These are phyloP conservation scores for Hortaea sp. DNA, from an alignment of 2,329 filamentous ascomycete species.

Conservation along the genomic window DNA sequence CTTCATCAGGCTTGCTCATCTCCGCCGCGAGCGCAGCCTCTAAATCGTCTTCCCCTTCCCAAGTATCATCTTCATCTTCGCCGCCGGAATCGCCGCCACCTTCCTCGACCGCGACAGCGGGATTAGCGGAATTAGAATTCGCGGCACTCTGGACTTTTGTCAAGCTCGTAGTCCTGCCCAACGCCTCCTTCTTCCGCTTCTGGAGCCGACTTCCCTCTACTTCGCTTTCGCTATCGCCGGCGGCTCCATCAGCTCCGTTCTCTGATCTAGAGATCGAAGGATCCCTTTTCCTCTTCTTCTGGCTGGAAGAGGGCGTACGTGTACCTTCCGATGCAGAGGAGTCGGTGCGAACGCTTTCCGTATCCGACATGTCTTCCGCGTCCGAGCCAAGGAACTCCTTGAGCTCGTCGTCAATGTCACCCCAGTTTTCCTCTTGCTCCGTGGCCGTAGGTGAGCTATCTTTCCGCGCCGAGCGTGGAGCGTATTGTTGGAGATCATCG, in stretches of 20 bases:
- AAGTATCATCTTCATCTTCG: conserved; percentile 15
- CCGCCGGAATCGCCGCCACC: conserved; percentile 35
- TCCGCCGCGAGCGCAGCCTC: conserved; percentile 45
- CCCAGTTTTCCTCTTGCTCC: conserved; percentile 30
- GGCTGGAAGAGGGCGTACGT: conserved; percentile 14
- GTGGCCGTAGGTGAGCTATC: conserved; percentile 20
- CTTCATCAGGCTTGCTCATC: conserved; percentile 18
- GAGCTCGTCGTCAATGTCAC: conserved; percentile 56
- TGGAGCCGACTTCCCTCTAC: conserved; percentile 35
- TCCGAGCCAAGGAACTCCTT: conserved; percentile 59
- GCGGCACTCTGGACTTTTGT: conserved; percentile 29
- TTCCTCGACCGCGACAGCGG: conserved; percentile 18
- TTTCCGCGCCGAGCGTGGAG: conserved; percentile 32
- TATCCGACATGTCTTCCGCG: conserved; percentile 36
- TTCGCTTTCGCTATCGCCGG: conserved; percentile 28
- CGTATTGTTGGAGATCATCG: conserved; percentile 38
- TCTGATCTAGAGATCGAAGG: conserved; percentile 21
- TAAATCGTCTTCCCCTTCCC: conserved; percentile 39
- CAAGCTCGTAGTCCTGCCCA: conserved; percentile 37
- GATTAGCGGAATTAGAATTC: conserved; percentile 2
- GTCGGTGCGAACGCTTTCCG: conserved; percentile 14
- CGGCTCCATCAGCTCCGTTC: conserved; percentile 20
- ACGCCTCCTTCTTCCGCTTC: conserved; percentile 37
- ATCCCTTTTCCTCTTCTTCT: conserved; percentile 21
- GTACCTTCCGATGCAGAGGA: conserved; percentile 7